These are phyloP conservation scores for Candolleomyces efflorescens DNA, from an alignment of 768 basidiomycete species.

Conservation along the genomic window DNA sequence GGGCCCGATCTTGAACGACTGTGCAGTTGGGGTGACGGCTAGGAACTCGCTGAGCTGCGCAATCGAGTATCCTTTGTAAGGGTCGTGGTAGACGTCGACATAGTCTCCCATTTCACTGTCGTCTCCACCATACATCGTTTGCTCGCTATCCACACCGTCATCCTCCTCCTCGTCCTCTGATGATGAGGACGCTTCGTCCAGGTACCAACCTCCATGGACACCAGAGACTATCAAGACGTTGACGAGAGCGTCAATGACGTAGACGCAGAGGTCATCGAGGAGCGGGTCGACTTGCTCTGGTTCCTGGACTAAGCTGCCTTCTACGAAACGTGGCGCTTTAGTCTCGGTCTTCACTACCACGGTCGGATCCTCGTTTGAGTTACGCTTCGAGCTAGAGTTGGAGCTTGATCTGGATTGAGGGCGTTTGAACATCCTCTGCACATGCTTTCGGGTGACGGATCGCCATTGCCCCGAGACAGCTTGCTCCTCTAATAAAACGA, in stretches of 20 bases:
- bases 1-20: neutral
- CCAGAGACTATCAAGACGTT: conserved; percentile 39
- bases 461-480: conserved; percentile 54
- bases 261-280: conserved; percentile 26
- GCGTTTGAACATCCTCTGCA: conserved; percentile 30
- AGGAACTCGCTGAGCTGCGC: conserved; percentile 1
- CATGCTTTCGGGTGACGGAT: conserved; percentile 46
- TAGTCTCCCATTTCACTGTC: neutral
- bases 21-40: neutral
- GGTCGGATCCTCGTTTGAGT: neutral
- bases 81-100: neutral
- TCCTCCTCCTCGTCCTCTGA: neutral
- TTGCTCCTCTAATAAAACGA: conserved; percentile 37
- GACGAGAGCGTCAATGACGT: conserved; percentile 35
- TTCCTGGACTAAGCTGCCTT: neutral
- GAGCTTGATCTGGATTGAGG: conserved; percentile 18
- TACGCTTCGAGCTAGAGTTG: neutral
- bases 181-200: neutral
- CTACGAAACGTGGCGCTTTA: neutral
- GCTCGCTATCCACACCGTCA: neutral
- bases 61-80: neutral
- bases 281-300: neutral
- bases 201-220: conserved; percentile 5
- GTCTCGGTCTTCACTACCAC: neutral
- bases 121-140: neutral